Percentiles rank a stretch among this genome's conserved stretches.
phyloP scores from a whole-genome alignment of 1,139 yeast species.

The Debaryomyces udenii region DNA sequence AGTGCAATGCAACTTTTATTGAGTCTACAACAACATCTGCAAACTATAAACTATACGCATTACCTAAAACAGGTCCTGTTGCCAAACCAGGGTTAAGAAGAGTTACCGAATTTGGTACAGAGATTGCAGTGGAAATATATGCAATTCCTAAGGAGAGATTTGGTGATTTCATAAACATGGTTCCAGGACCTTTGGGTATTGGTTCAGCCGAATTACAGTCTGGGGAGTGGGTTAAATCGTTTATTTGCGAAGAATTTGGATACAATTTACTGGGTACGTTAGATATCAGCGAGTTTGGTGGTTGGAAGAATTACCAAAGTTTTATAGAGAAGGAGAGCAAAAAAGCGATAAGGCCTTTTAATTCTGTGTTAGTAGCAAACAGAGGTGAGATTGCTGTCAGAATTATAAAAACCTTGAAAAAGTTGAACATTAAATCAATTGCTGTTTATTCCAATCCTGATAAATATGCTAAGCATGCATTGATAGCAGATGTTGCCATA shows the following conservation, averaged over 20 bases:
- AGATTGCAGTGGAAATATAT: conserved; percentile 78
- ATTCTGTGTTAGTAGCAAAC: conserved; percentile 88
- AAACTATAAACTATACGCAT: conserved; percentile 78
- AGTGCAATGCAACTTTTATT: conserved; percentile 76
- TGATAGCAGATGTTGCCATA: conserved; percentile 77
- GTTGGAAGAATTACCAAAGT: conserved; percentile 77
- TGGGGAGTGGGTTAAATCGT: conserved; percentile 88
- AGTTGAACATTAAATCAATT: conserved; percentile 73
- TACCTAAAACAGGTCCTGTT: conserved; percentile 79
- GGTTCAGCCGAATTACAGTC: conserved; percentile 82
- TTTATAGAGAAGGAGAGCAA: conserved; percentile 28
- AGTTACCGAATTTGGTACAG: conserved; percentile 56
- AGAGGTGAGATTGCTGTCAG: conserved; percentile 98
- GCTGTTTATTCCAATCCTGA: conserved; percentile 93
- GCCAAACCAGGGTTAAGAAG: conserved; percentile 88
- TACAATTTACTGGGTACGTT: conserved; percentile 68
- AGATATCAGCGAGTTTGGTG: conserved; percentile 83
- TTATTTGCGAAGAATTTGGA: conserved; percentile 90
- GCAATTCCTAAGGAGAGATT: conserved; percentile 75
- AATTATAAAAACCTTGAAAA: conserved; percentile 83
- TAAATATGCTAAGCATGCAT: conserved; percentile 82
- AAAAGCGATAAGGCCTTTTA: conserved; percentile 60
- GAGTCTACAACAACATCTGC: conserved; percentile 68
- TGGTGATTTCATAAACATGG: conserved; percentile 82
- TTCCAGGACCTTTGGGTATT: conserved; percentile 93